These are phyloP conservation scores for Pseudogymnoascus sp. DNA, from an alignment of 2,329 filamentous ascomycete species.

Conservation along the genomic window DNA sequence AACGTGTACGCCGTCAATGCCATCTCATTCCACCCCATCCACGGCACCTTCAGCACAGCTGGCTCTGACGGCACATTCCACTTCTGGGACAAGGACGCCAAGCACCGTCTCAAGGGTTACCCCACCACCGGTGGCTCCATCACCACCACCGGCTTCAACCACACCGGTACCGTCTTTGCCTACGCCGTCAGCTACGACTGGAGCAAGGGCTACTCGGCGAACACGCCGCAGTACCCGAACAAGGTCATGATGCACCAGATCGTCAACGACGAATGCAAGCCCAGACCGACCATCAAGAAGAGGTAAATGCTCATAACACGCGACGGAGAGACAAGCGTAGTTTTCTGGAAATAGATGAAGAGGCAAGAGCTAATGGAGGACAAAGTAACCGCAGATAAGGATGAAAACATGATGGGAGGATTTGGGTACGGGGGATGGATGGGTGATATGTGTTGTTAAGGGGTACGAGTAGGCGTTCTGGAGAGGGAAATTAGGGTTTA, in stretches of 20 bases:
- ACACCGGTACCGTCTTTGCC: slow-evolving; percentile 72
- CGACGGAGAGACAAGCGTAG: not conserved
- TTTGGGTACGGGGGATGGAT: not conserved
- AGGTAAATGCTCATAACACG: slow-evolving; percentile 18
- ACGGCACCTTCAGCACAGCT: slow-evolving; percentile 97
- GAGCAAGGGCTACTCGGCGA: slow-evolving; percentile 89
- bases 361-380: slow-evolving; percentile 7
- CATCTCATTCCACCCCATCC: slow-evolving; percentile 93
- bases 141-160: slow-evolving; percentile 84
- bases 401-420: not conserved
- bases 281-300: slow-evolving; percentile 33
- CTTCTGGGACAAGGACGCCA: slow-evolving; percentile 91
- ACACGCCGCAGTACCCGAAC: slow-evolving; percentile 64
- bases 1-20: slow-evolving; percentile 94
- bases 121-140: slow-evolving; percentile 79
- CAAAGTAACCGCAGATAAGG: slow-evolving; percentile 8
- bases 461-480: slow-evolving; percentile 7
- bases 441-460: not conserved
- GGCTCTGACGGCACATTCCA: slow-evolving; percentile 94
- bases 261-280: slow-evolving; percentile 53
- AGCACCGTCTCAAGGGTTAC: slow-evolving; percentile 84
- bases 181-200: slow-evolving; percentile 95
- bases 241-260: slow-evolving; percentile 84
- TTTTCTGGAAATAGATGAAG: slow-evolving; percentile 4
- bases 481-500: slow-evolving; percentile 8